phyloP scores from a whole-genome alignment of 257 asterid genomes.

The Nicotiana benthamiana region DNA sequence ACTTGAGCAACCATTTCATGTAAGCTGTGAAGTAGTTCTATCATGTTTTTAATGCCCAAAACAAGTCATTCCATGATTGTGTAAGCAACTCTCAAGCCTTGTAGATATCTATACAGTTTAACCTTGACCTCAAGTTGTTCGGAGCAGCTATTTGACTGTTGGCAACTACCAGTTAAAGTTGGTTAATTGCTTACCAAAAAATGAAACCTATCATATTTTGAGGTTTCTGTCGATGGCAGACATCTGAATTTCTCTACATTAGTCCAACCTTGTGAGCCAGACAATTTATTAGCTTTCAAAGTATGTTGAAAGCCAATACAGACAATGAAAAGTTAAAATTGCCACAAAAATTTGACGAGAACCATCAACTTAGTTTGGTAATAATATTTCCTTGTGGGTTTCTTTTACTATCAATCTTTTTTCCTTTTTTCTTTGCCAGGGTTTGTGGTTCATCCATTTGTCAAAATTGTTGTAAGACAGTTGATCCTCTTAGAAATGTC shows the following conservation, averaged over 20 bases:
- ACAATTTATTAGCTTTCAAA: background rate
- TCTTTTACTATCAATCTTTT: background rate
- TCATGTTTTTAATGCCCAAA: background rate
- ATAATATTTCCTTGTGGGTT: background rate
- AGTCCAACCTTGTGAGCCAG: background rate
- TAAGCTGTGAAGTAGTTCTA: background rate
- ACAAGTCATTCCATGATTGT: background rate
- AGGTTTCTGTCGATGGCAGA: background rate
- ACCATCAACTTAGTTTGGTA: background rate
- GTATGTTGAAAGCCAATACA: background rate
- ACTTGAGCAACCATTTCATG: background rate
- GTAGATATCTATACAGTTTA: background rate
- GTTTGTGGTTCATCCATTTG: background rate
- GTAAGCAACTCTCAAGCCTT: background rate
- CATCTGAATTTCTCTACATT: background rate
- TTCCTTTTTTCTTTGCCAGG: background rate
- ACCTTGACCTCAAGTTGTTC: background rate
- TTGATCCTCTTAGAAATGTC: background rate
- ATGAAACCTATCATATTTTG: background rate
- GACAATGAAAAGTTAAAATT: background rate
- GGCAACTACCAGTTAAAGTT: background rate
- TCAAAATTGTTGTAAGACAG: background rate
- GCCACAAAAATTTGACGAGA: background rate
- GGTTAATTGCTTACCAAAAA: background rate
- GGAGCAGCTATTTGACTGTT: background rate